Base-by-base conservation (phyloP, 352 stramenopile genomes). In the Thalassiosira exigua region DNA sequence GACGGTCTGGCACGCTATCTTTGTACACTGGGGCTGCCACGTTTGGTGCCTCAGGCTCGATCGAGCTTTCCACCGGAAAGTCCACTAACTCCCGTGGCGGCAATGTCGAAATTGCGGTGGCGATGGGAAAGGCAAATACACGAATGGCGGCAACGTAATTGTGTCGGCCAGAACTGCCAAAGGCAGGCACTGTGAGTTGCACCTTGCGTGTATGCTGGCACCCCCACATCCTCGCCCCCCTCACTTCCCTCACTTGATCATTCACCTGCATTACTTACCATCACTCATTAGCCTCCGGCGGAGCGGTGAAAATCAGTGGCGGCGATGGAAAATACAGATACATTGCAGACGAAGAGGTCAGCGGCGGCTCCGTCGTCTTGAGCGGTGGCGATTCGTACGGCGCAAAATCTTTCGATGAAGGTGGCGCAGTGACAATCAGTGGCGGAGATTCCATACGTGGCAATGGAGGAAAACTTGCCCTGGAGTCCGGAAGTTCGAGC, bases 11-110 rank as follows among this genome's bases (percentile, higher is more conserved):
- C 14, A 33, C 11, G 3, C 27, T 89, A 9, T 72, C 67, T 14
- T 59, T 89, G n/a, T 46, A 29, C 9, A 87, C 74, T 53, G 82
- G 78, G 4, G 36, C 39, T 11, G 52, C 78, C 24, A 70, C 36
- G 19, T 48, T 27, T 19, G 72, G 86, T 24, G 70, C 60, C 44
- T 86, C 78, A 42, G 90, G 90, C 0, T 57, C 50, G 7, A 82
- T 95, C 69, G 42, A 29, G 7, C 29, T 89, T 0, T 62, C 52
- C 4, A 79, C 77, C 30, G 82, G 82, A 1, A 21, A 1, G n/a
- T 57, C 60, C 19, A 52, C 26, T 26, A 27, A 73, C 52, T 32
- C 30, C 24, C 59, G 60, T 51, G 64, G 36, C 32, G 76, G 76
- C 0, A 69, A 75, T 22, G 74, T 84, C 29, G 22, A 58, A 22